These are phyloP conservation scores for Aspergillus uvarum DNA, from an alignment of 2,329 filamentous ascomycete species.

Conservation along the genomic window DNA sequence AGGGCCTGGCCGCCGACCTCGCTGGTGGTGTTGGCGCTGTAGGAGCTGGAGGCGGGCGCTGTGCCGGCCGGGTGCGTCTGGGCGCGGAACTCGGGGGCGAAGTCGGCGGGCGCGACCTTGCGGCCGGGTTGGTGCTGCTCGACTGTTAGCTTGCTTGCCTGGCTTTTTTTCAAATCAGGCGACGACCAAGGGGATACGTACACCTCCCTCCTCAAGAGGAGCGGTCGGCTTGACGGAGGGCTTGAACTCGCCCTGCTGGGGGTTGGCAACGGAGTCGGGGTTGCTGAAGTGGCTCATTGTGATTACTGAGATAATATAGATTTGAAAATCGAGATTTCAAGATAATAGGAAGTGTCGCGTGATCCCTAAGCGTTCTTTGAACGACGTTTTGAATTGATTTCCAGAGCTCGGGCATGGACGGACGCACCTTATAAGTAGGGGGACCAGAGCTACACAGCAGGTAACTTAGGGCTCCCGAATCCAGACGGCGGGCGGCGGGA, in stretches of 20 bases:
- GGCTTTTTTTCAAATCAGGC: neutral
- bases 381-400: too few relatives aligned
- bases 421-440: neutral
- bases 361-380: neutral
- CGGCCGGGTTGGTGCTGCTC: slow-evolving; percentile 63
- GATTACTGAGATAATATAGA: too few relatives aligned
- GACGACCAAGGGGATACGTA: neutral
- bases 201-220: slow-evolving; percentile 2
- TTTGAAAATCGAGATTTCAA: too few relatives aligned
- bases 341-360: too few relatives aligned
- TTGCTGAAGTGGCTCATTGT: slow-evolving; percentile 3
- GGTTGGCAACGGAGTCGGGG: slow-evolving; percentile 1
- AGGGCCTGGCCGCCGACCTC: slow-evolving; percentile 41
- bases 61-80: slow-evolving; percentile 62
- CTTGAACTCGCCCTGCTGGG: slow-evolving; percentile 5
- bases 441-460: too few relatives aligned
- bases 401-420: neutral
- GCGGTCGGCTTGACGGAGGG: neutral
- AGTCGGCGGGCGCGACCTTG: slow-evolving; percentile 54
- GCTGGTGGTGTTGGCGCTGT: slow-evolving; percentile 43
- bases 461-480: neutral
- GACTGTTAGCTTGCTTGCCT: slow-evolving; percentile 10
- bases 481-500: neutral
- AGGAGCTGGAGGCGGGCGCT: slow-evolving; percentile 57
- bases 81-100: slow-evolving; percentile 64